A percentile compares a stretch with the other conserved stretches of the same genome.
phyloP scores from a whole-genome alignment of 2,329 filamentous ascomycete species.

The Nothomitra cinnamomea region DNA sequence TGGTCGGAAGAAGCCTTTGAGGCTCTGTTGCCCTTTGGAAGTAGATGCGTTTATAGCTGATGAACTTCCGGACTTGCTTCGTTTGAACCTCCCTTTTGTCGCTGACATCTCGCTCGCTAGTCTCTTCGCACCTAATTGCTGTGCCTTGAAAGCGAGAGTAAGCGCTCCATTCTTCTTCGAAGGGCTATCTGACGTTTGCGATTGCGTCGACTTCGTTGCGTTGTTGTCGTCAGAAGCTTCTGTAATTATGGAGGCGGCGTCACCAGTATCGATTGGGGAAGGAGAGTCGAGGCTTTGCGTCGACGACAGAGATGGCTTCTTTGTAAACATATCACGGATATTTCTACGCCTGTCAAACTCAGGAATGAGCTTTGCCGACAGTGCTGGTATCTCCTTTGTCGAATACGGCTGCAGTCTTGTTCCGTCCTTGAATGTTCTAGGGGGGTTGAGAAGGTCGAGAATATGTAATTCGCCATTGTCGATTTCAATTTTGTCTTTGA shows the following conservation, averaged over 20 bases:
- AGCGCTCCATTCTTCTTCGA: not conserved
- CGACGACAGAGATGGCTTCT: conserved; percentile 27
- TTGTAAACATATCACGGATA: conserved; percentile 86
- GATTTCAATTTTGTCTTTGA: conserved; percentile 44
- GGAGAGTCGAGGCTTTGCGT: conserved; percentile 7
- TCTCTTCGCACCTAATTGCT: not conserved
- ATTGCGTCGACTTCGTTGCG: not conserved
- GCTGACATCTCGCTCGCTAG: not conserved
- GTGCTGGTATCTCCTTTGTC: conserved; percentile 46
- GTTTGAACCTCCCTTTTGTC: conserved; percentile 14
- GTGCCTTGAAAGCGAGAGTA: not conserved
- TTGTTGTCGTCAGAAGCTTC: not conserved
- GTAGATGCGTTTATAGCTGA: conserved; percentile 13
- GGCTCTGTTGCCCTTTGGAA: conserved; percentile 34
- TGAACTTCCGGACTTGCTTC: conserved; percentile 23
- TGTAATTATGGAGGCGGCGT: not conserved
- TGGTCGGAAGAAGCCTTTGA: conserved; percentile 67
- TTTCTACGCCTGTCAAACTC: conserved; percentile 73
- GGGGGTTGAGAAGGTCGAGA: conserved; percentile 61
- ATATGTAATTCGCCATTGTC: conserved; percentile 35
- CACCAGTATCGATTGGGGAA: conserved; percentile 1
- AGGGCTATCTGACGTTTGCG: not conserved
- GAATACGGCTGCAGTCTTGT: conserved; percentile 49
- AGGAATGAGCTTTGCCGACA: conserved; percentile 69
- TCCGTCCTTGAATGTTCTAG: conserved; percentile 52